A percentile compares a stretch with the other conserved stretches of the same genome.
Conservation (phyloP, 352 stramenopile genomes). For the Pythium biforme region DNA sequence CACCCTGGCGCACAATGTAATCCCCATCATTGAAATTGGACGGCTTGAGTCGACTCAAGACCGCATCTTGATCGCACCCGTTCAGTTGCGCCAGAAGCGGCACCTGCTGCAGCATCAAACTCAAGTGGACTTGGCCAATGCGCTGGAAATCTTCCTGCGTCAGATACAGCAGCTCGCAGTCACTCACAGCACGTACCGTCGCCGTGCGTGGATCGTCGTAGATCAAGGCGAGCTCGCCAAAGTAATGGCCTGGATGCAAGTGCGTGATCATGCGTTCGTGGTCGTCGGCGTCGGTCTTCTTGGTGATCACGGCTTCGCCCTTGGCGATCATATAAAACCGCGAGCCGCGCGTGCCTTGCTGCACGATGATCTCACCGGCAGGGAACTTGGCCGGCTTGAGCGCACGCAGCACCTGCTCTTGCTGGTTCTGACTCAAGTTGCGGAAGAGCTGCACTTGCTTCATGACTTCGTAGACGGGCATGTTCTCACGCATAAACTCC, state of each 20-base stretch:
- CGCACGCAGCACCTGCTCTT: slow-evolving; percentile 83
- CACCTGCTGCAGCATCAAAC: slow-evolving; percentile 87
- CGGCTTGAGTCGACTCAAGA: slow-evolving; percentile 77
- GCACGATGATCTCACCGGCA: slow-evolving; percentile 80
- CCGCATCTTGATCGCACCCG: slow-evolving; percentile 74
- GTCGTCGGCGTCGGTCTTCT: slow-evolving; percentile 52
- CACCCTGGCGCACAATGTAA: slow-evolving; percentile 88
- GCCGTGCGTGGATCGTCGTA: slow-evolving; percentile 88
- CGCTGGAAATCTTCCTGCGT: slow-evolving; percentile 88
- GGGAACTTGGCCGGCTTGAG: slow-evolving; percentile 86
- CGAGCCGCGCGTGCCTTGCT: slow-evolving; percentile 80
- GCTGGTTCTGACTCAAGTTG: slow-evolving; percentile 85
- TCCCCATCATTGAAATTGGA: slow-evolving; percentile 85
- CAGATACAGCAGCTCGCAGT: slow-evolving; percentile 82
- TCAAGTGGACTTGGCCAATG: slow-evolving; percentile 84
- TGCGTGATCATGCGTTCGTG: slow-evolving; percentile 88
- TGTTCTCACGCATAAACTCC: slow-evolving; percentile 79
- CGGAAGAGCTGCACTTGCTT: slow-evolving; percentile 84
- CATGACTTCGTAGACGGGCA: slow-evolving; percentile 88
- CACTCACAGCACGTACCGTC: slow-evolving; percentile 71
- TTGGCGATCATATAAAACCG: slow-evolving; percentile 91
- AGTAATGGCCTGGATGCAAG: slow-evolving; percentile 90
- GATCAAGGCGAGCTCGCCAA: slow-evolving; percentile 92
- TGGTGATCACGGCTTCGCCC: slow-evolving; percentile 83
- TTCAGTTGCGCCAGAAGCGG: slow-evolving; percentile 70